Base-by-base conservation (phyloP, 192 early-diverging fungal genomes). In the Podila epicladia region DNA sequence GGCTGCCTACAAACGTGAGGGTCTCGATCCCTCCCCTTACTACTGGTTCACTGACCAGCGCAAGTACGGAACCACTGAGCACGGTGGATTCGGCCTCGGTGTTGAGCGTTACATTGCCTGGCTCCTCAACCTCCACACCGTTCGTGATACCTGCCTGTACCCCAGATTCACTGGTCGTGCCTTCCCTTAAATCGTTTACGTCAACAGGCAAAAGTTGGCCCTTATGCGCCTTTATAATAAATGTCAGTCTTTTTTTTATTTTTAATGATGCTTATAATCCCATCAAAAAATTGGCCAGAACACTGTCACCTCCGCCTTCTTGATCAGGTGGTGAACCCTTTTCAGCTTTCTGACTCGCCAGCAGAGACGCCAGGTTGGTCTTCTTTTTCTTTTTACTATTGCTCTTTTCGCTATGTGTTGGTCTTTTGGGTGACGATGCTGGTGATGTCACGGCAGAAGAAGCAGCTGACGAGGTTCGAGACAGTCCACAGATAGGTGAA, bases 1-100 rank as follows among this genome's bases (percentile, higher is more conserved):
- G 69, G 92, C 86, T 13, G 97, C 90, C 17, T 97, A 95, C 87
- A 87, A 89, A 85, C 92, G 95, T 38, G 96, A 98, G 84, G 94
- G 83, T 67, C 72, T 99, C 67, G 95, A 99, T 82, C 93, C 97
- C 22, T 76, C 85, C 4, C 96, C 97, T 29, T 99, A 99, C 90
- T 98, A 99, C 89, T 99, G 98, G 98, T 95, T 92, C 87, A 96
- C 97, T 50, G 98, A 99, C 67, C 98, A 99, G 88, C 94, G 98
- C 86, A 99, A 98, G 89, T 99, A 96, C 84, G 97, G 98, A 49
- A 93, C 96, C 22, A 91, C 91, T 72, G 95, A 97, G 69, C 97
- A 99, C 71, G 98, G 97, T 75, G 98, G 98, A 26, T 99, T 95
- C 82, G 98, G 98, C 55, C 91, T 99, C 51, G 98, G 98, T 70